phyloP scores from a whole-genome alignment of 371 early-diverging fungal genomes.

The Circinella umbellata region DNA sequence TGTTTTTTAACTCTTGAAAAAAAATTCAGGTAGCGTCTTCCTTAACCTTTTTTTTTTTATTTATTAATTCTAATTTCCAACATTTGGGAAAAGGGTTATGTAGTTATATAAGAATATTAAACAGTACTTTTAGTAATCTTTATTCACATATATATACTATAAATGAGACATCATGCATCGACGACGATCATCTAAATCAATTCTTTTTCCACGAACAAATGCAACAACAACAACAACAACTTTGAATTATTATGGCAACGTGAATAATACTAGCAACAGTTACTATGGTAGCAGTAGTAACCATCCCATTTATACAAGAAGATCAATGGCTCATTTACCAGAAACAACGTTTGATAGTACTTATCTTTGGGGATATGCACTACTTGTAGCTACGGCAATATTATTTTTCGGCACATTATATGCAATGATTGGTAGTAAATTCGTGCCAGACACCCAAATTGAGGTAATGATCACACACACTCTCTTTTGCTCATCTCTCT shows the following conservation, averaged over 20 bases:
- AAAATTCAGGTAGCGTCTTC: too few relatives aligned
- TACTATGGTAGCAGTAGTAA: conserved; percentile 4
- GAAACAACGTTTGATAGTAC: conserved; percentile 73
- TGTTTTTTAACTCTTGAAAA: too few relatives aligned
- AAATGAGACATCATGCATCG: conserved; percentile 22
- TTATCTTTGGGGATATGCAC: conserved; percentile 70
- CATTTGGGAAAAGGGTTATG: too few relatives aligned
- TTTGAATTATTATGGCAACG: background rate
- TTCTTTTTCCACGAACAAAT: conserved; percentile 22
- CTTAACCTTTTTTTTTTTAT: too few relatives aligned
- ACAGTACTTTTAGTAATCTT: background rate
- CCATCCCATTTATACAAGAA: conserved; percentile 29
- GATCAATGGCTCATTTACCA: conserved; percentile 55
- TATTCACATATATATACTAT: too few relatives aligned
- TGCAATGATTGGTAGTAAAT: conserved; percentile 73
- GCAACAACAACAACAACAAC: background rate
- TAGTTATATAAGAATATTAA: too few relatives aligned
- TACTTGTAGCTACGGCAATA: conserved; percentile 64
- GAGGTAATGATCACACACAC: conserved; percentile 37
- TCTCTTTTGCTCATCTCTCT: background rate
- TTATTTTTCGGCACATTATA: conserved; percentile 70
- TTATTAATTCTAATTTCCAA: too few relatives aligned
- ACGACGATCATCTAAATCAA: conserved; percentile 32
- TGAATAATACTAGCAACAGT: background rate
- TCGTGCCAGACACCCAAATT: conserved; percentile 71